Conservation (phyloP, 257 asterid species). For the Echites panduratus region DNA sequence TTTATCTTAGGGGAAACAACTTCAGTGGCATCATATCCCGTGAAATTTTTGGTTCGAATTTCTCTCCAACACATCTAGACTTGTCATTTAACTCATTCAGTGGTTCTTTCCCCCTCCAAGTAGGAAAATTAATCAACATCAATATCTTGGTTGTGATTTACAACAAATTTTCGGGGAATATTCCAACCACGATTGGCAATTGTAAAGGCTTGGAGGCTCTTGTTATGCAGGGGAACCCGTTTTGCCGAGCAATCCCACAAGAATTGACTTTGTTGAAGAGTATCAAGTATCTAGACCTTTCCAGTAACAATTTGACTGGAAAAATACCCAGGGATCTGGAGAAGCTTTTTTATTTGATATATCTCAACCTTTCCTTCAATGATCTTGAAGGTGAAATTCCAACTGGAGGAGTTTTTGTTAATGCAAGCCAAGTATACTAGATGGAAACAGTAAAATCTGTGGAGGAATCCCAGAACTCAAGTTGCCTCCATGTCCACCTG, state of each 20-base stretch:
- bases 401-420: slow-evolving; percentile 10
- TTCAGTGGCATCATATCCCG: neutral
- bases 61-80: slow-evolving; percentile 4
- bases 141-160: slow-evolving; percentile 4
- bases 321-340: too few relatives aligned
- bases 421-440: slow-evolving; percentile 7
- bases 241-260: slow-evolving; percentile 11
- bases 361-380: too few relatives aligned
- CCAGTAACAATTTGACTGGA: too few relatives aligned
- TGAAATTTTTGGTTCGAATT: slow-evolving; percentile 3
- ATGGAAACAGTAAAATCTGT: too few relatives aligned
- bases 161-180: slow-evolving; percentile 14
- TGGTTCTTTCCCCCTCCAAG: slow-evolving; percentile 15
- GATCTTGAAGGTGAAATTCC: slow-evolving; percentile 16
- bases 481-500: too few relatives aligned
- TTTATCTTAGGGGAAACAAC: slow-evolving; percentile 14
- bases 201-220: slow-evolving; percentile 12
- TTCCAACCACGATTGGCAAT: slow-evolving; percentile 15
- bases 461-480: too few relatives aligned
- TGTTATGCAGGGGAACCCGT: slow-evolving; percentile 4
- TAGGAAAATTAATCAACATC: slow-evolving; percentile 8
- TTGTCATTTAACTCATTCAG: slow-evolving; percentile 9
- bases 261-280: slow-evolving; percentile 2
- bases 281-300: too few relatives aligned
- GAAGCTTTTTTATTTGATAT: too few relatives aligned